phyloP scores from a whole-genome alignment of 768 basidiomycete species.

The Crucibulum laeve region DNA sequence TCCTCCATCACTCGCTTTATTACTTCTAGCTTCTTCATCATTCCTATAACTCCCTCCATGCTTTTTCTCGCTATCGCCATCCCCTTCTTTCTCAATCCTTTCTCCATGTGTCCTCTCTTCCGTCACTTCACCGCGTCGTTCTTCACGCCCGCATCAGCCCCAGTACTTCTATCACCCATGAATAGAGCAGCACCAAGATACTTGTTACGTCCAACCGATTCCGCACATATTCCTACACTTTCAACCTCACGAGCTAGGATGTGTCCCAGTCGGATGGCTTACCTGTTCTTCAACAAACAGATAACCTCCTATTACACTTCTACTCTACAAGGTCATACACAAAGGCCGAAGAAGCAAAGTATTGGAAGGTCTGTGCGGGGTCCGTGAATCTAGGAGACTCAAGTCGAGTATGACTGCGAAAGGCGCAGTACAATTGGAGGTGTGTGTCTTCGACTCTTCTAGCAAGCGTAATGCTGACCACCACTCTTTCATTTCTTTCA shows the following conservation, averaged over 20 bases:
- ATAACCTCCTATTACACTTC: conserved; percentile 51
- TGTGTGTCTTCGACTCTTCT: conserved; percentile 26
- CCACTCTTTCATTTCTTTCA: no score
- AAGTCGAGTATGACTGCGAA: conserved; percentile 79
- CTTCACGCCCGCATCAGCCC: no score
- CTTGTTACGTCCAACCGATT: conserved; percentile 59
- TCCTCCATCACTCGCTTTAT: no score
- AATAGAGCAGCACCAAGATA: conserved; percentile 47
- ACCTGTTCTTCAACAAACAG: conserved; percentile 24
- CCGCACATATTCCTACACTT: conserved; percentile 39
- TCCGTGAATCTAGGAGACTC: conserved; percentile 72
- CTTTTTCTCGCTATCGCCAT: no score
- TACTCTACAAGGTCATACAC: conserved; percentile 47
- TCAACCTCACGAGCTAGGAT: conserved; percentile 6
- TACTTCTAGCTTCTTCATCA: no score
- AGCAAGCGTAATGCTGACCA: not conserved
- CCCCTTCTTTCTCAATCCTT: no score
- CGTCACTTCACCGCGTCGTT: not conserved
- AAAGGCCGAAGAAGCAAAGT: conserved; percentile 40
- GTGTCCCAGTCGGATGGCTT: conserved; percentile 10
- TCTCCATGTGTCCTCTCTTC: not conserved
- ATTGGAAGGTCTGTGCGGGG: conserved; percentile 51
- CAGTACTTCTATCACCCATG: not conserved
- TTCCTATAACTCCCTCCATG: no score
- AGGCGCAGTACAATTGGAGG: conserved; percentile 78